Evolutionary conservation across 148 eudicot genomes (phyloP).

Genomic region (Camellia sinensis): DNA sequence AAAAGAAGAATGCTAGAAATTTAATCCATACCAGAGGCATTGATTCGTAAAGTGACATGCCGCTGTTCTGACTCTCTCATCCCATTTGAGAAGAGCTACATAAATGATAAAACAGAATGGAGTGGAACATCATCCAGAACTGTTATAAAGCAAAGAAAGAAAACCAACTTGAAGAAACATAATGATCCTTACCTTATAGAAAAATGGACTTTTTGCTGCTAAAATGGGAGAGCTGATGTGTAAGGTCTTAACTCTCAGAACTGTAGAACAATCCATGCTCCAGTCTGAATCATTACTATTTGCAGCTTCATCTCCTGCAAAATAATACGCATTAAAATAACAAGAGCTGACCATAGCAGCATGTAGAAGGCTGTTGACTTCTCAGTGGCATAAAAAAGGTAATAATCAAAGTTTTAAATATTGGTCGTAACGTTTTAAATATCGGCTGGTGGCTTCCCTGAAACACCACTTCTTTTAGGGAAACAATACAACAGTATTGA

Average conservation of each 20-base stretch:
- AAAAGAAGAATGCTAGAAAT: conserved; percentile 4
- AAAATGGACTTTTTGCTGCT: conserved; percentile 97
- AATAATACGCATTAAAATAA: conserved; percentile 2
- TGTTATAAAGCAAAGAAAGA: conserved; percentile 8
- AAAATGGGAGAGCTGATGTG: conserved; percentile 97
- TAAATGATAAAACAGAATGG: conserved; percentile 9
- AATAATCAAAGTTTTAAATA: too few species aligned
- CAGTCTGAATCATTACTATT: conserved; percentile 76
- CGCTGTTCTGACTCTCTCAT: conserved; percentile 98
- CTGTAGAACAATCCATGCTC: conserved; percentile 72
- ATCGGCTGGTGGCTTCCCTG: too few species aligned
- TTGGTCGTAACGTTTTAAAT: too few species aligned
- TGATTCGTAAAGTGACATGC: conserved; percentile 84
- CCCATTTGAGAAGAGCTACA: conserved; percentile 91
- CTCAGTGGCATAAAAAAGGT: neutral
- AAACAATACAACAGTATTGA: too few species aligned
- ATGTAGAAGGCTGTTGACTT: neutral
- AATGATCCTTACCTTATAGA: conserved; percentile 61
- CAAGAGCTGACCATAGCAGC: too few species aligned
- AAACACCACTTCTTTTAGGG: too few species aligned
- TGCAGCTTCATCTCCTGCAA: conserved; percentile 77
- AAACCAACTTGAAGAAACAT: neutral
- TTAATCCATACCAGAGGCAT: conserved; percentile 69
- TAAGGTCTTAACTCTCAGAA: conserved; percentile 65
- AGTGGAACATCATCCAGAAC: conserved; percentile 1